Conservation (phyloP, 2,329 filamentous ascomycete species). For the Ophiostoma novo-ulmi region DNA sequence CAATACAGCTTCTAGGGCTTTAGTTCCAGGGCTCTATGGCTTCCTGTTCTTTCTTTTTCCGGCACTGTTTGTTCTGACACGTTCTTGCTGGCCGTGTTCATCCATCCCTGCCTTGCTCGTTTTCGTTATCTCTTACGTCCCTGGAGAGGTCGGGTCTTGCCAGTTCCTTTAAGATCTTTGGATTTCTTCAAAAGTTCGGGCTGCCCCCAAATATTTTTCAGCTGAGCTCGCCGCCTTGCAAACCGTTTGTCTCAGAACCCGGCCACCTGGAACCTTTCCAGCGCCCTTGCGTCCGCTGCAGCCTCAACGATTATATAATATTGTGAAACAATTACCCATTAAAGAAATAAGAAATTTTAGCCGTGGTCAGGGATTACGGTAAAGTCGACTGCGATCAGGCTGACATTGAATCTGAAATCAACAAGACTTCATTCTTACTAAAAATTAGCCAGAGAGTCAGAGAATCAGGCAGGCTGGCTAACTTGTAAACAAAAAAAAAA, state of each 20-base stretch:
- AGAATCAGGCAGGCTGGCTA: background rate
- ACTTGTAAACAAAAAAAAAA: too few relatives aligned
- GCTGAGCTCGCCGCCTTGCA: background rate
- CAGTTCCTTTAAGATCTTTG: too few relatives aligned
- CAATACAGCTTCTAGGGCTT: background rate
- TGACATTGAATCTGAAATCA: background rate
- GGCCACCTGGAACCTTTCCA: constrained; percentile 1
- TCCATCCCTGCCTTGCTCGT: background rate
- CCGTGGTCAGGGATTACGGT: background rate
- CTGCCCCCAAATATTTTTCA: background rate
- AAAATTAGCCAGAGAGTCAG: too few relatives aligned
- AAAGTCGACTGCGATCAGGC: background rate
- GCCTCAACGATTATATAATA: background rate
- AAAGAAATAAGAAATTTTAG: too few relatives aligned
- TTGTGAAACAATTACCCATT: background rate
- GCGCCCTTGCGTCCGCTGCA: background rate
- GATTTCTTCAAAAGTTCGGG: background rate
- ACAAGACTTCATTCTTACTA: background rate
- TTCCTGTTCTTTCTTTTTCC: background rate
- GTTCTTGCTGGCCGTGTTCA: background rate
- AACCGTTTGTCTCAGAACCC: background rate
- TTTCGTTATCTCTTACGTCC: too few relatives aligned
- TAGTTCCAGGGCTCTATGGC: background rate
- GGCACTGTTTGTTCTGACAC: background rate
- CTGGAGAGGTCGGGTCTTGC: too few relatives aligned